Evolutionary conservation across 2,329 filamentous ascomycete genomes (phyloP).

Genomic region (Epichloe glyceriae): DNA sequence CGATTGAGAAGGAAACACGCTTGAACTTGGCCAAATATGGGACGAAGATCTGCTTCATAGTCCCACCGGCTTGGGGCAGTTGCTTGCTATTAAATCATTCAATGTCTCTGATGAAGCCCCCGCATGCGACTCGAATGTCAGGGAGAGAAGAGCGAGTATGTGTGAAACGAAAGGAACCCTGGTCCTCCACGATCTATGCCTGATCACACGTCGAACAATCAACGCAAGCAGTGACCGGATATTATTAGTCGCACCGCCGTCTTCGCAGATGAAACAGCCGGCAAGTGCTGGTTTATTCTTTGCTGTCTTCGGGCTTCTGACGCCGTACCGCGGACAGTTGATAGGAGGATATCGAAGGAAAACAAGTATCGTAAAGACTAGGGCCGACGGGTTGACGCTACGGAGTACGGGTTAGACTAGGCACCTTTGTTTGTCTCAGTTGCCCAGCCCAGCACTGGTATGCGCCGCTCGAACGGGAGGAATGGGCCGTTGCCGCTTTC

Average conservation of each 20-base stretch:
- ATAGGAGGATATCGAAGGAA: neutral
- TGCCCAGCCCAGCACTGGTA: conserved; percentile 2
- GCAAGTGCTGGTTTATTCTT: neutral
- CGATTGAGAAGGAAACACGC: neutral
- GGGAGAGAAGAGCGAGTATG: neutral
- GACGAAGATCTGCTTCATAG: neutral
- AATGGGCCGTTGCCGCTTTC: neutral
- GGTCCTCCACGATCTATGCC: neutral
- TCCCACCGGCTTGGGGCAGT: neutral
- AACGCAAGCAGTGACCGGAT: neutral
- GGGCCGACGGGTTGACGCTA: neutral
- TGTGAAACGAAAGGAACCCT: neutral
- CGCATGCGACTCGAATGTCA: neutral
- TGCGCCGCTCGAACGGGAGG: neutral
- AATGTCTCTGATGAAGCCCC: neutral
- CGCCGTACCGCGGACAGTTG: neutral
- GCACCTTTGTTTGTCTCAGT: neutral
- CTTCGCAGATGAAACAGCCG: neutral
- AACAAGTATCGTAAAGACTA: neutral
- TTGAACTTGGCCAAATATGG: neutral
- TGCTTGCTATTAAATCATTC: neutral
- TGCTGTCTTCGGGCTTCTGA: neutral
- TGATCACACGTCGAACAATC: too few relatives aligned
- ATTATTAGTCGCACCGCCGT: neutral
- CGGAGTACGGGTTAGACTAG: neutral